A percentile compares a stretch with the other conserved stretches of the same genome.
Conservation (phyloP, 2,329 filamentous ascomycete genomes). For the Sclerotinia spermophila region DNA sequence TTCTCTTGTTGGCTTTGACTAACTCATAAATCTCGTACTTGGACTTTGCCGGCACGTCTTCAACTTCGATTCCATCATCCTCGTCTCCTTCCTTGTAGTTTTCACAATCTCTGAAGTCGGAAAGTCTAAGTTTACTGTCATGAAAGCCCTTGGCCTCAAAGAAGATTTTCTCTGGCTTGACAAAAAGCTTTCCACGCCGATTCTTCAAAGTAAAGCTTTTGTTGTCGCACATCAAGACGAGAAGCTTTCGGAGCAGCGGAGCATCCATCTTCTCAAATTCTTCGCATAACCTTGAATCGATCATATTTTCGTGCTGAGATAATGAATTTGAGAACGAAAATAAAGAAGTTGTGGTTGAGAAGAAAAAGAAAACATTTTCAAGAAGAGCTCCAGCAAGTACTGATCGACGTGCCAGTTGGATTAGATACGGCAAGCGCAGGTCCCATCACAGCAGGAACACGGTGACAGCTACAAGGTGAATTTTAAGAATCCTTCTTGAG, state of each 20-base stretch:
- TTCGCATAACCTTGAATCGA: not conserved
- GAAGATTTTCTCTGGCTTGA: not conserved
- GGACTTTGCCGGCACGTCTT: not conserved
- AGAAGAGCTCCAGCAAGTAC: not conserved
- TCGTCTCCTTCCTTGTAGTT: not conserved
- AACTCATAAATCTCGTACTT: not conserved
- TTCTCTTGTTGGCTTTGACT: not conserved
- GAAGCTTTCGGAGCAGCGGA: not conserved
- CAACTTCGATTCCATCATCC: not conserved
- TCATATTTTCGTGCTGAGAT: not conserved
- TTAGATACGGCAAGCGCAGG: not conserved
- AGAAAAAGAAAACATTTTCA: not conserved
- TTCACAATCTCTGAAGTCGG: not conserved
- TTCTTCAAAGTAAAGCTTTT: not conserved
- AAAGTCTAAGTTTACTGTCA: not conserved
- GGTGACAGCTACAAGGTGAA: not conserved
- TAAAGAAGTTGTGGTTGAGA: not conserved
- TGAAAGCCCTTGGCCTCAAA: not conserved
- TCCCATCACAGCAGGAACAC: not conserved
- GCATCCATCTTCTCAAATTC: constrained; percentile 5
- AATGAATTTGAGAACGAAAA: too few relatives aligned
- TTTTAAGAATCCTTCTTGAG: not conserved
- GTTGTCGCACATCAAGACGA: not conserved
- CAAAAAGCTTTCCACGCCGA: not conserved
- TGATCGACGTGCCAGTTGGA: not conserved